phyloP scores from a whole-genome alignment of 73 alveolate species.

The Effrenium voratum region DNA sequence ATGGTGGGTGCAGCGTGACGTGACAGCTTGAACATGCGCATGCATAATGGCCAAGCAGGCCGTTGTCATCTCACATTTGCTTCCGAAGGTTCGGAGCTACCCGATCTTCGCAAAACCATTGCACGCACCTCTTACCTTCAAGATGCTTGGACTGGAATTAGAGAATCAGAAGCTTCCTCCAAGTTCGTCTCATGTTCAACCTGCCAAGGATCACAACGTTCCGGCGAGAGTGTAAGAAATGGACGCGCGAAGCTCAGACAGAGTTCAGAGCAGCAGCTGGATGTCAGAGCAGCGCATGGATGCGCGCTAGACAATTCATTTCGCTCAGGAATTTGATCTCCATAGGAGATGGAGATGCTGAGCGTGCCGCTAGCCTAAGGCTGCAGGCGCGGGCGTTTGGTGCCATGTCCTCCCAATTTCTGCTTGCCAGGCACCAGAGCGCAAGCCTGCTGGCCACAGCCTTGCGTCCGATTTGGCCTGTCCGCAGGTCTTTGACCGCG shows the following conservation, averaged over 20 bases:
- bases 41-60: not conserved
- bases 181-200: not conserved
- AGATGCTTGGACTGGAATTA: slow-evolving; percentile 12
- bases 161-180: not conserved
- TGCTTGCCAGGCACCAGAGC: slow-evolving; percentile 58
- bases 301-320: not conserved
- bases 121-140: slow-evolving; percentile 94
- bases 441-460: slow-evolving; percentile 29
- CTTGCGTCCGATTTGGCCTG: not conserved
- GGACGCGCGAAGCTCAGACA: not conserved
- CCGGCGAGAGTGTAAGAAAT: slow-evolving; percentile 85
- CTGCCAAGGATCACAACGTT: slow-evolving; percentile 65
- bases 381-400: slow-evolving; percentile 35
- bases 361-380: slow-evolving; percentile 94
- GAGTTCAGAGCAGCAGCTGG: too few relatives aligned
- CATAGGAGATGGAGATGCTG: slow-evolving; percentile 92
- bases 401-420: not conserved
- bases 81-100: slow-evolving; percentile 80
- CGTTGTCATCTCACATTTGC: not conserved
- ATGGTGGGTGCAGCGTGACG: too few relatives aligned
- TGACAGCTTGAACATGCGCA: not conserved
- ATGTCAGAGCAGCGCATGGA: not conserved
- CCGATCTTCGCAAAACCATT: slow-evolving; percentile 93
- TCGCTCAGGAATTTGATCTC: slow-evolving; percentile 71
- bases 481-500: not conserved